Evolutionary conservation across 768 basidiomycete species (phyloP).

Genomic region (Amanita polypyramis): DNA sequence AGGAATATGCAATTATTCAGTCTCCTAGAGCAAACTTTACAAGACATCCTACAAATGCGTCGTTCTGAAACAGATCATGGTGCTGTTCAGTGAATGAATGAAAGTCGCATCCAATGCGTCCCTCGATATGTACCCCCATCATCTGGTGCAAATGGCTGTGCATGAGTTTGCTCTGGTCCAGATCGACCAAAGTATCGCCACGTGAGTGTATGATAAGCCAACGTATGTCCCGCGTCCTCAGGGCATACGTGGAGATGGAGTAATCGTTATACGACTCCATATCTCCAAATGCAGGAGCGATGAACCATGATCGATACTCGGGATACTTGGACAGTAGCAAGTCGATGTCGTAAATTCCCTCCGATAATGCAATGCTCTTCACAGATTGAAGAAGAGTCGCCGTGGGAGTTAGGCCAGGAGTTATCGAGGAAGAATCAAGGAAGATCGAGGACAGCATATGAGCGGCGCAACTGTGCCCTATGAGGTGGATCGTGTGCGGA

Average conservation of each 20-base stretch:
- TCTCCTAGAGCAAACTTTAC: constrained; percentile 3
- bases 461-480: constrained; percentile 77
- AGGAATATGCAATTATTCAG: background rate
- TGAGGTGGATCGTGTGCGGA: constrained; percentile 36
- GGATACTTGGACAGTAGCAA: constrained; percentile 55
- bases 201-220: constrained; percentile 75
- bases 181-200: constrained; percentile 60
- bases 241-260: constrained; percentile 31
- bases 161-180: constrained; percentile 51
- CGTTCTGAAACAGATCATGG: constrained; percentile 34
- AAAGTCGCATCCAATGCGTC: constrained; percentile 19
- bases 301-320: constrained; percentile 58
- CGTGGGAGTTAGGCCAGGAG: constrained; percentile 36
- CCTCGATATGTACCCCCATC: constrained; percentile 17
- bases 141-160: constrained; percentile 37
- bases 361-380: constrained; percentile 51
- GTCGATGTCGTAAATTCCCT: constrained; percentile 74
- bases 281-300: constrained; percentile 51
- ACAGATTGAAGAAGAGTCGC: constrained; percentile 30
- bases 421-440: constrained; percentile 35
- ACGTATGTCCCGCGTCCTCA: constrained; percentile 26
- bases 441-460: constrained; percentile 72
- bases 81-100: constrained; percentile 42
- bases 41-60: constrained; percentile 36
- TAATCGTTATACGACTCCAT: constrained; percentile 35